Conservation (phyloP, 2,329 filamentous ascomycete species). For the Diaporthe destruens region DNA sequence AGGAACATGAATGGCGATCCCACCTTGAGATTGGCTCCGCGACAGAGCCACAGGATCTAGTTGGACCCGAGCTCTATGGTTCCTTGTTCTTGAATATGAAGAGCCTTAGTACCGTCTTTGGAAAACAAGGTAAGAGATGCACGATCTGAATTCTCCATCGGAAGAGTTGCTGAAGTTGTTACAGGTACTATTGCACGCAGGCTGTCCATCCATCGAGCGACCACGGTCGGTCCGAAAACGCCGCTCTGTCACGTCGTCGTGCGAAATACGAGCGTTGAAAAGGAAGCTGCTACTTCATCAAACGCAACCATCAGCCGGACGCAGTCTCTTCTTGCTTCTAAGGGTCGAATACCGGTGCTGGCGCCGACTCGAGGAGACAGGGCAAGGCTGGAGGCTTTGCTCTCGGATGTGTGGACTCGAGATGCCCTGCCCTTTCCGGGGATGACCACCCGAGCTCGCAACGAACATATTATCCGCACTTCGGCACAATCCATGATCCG, state of each 20-base stretch:
- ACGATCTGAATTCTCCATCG: not conserved
- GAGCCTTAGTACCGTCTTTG: conserved; percentile 80
- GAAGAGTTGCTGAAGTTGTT: conserved; percentile 35
- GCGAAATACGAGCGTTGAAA: conserved; percentile 82
- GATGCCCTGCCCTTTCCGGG: conserved; percentile 86
- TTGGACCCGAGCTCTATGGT: conserved; percentile 63
- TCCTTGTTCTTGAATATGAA: conserved; percentile 79
- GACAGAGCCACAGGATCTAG: conserved; percentile 54
- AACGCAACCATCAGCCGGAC: conserved; percentile 77
- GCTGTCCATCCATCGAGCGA: conserved; percentile 83
- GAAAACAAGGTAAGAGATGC: conserved; percentile 70
- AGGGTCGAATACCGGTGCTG: conserved; percentile 75
- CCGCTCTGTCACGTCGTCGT: conserved; percentile 83
- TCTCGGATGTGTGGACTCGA: conserved; percentile 87
- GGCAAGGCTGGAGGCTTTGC: conserved; percentile 78
- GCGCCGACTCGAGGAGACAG: conserved; percentile 81
- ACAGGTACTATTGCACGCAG: conserved; percentile 73
- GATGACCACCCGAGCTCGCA: conserved; percentile 74
- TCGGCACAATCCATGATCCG: conserved; percentile 91
- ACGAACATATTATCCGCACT: conserved; percentile 79
- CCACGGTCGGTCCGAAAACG: conserved; percentile 77
- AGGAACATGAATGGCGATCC: conserved; percentile 84
- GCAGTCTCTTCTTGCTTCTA: conserved; percentile 81
- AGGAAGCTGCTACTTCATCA: conserved; percentile 62
- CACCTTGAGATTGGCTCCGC: conserved; percentile 66